Evolutionary conservation across 768 basidiomycete genomes (phyloP).

Genomic region (Asterophora lycoperdoides): DNA sequence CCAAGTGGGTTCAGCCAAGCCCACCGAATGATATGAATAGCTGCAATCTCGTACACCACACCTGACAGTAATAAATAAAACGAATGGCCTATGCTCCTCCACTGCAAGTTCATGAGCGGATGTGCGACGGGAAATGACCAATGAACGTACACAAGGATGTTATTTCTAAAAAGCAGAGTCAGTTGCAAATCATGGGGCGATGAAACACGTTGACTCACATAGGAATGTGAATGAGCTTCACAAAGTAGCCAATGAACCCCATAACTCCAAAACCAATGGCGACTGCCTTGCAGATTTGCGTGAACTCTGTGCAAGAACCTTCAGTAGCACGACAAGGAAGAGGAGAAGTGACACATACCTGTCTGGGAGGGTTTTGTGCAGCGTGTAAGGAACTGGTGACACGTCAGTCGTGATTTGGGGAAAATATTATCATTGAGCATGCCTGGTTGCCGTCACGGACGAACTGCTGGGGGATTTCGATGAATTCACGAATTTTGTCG

Average conservation of each 20-base stretch:
- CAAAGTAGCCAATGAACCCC: slow-evolving; percentile 99
- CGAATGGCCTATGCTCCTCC: slow-evolving; percentile 61
- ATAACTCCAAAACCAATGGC: slow-evolving; percentile 97
- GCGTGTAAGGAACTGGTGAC: slow-evolving; percentile 80
- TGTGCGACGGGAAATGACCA: background rate
- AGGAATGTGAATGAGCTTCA: slow-evolving; percentile 97
- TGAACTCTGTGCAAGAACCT: slow-evolving; percentile 60
- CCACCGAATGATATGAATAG: slow-evolving; percentile 3
- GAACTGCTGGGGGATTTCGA: slow-evolving; percentile 90
- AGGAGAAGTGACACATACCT: slow-evolving; percentile 47
- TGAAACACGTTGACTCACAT: slow-evolving; percentile 59
- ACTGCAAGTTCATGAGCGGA: slow-evolving; percentile 38
- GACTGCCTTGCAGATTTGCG: slow-evolving; percentile 93
- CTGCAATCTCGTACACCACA: slow-evolving; percentile 9
- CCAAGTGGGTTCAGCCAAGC: background rate
- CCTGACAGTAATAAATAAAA: slow-evolving; percentile 18
- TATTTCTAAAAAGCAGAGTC: slow-evolving; percentile 59
- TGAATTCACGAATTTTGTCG: slow-evolving; percentile 85
- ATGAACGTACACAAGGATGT: slow-evolving; percentile 88
- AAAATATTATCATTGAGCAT: slow-evolving; percentile 18
- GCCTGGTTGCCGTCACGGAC: slow-evolving; percentile 92
- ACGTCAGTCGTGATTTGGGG: slow-evolving; percentile 9
- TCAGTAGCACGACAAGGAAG: background rate
- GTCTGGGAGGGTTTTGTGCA: slow-evolving; percentile 97
- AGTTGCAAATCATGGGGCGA: slow-evolving; percentile 13